phyloP scores from a whole-genome alignment of 169 alveolate genomes.

The Plasmodium inui region DNA sequence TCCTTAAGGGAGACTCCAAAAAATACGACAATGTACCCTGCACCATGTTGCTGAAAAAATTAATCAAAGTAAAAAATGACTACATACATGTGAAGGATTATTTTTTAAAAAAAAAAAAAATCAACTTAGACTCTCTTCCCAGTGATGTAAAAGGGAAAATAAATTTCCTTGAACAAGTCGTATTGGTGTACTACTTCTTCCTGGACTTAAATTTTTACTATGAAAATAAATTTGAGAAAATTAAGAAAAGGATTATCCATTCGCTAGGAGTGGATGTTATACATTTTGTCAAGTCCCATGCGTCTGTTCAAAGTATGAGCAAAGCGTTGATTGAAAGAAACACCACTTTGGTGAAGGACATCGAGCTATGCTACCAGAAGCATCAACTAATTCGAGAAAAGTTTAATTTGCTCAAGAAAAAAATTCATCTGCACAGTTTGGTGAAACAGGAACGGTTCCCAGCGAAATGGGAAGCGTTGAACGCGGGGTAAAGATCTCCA shows the following conservation, averaged over 20 bases:
- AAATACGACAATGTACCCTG: constrained; percentile 29
- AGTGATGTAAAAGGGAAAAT: constrained; percentile 6
- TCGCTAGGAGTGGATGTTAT: constrained; percentile 24
- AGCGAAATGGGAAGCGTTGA: not conserved
- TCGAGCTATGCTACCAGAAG: constrained; percentile 27
- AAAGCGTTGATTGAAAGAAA: constrained; percentile 37
- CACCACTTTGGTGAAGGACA: not conserved
- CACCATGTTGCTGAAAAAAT: constrained; percentile 25
- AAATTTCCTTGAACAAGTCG: constrained; percentile 6
- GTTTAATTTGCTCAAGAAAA: constrained; percentile 21
- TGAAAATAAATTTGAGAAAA: constrained; percentile 65
- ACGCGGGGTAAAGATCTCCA: not conserved
- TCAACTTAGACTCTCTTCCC: not conserved
- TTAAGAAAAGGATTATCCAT: constrained; percentile 16
- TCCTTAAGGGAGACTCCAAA: constrained; percentile 4
- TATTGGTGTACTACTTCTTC: constrained; percentile 37
- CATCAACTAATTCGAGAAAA: constrained; percentile 38
- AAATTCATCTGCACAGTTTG: not conserved
- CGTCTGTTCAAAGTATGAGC: constrained; percentile 16
- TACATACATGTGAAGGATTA: constrained; percentile 66
- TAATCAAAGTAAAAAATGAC: constrained; percentile 67
- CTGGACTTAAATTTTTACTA: constrained; percentile 42
- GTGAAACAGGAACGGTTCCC: constrained; percentile 6
- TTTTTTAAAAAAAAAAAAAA: constrained; percentile 48
- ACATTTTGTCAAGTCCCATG: constrained; percentile 9